A percentile compares a stretch with the other conserved stretches of the same genome.
Conservation (phyloP, 2,329 filamentous ascomycete species). For the Fusarium denticulatum region DNA sequence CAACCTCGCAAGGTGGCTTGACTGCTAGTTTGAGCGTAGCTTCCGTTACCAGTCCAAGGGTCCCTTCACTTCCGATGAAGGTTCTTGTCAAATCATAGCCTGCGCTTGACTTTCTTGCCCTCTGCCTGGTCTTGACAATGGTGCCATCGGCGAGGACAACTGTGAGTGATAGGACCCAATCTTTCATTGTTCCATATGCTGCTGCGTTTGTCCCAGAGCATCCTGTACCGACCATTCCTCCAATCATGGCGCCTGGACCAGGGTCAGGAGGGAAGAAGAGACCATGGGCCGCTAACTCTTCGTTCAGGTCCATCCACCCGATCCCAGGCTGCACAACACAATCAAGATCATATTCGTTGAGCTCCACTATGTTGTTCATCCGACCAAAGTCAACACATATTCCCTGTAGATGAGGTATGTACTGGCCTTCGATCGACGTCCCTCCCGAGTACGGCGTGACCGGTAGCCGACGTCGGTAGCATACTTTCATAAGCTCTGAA, state of each 20-base stretch:
- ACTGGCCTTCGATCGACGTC: conserved; percentile 87
- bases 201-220: conserved; percentile 82
- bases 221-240: conserved; percentile 84
- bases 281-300: conserved; percentile 72
- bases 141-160: conserved; percentile 82
- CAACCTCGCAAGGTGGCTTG: conserved; percentile 77
- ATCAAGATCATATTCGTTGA: conserved; percentile 90
- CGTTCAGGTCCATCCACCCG: conserved; percentile 89
- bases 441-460: conserved; percentile 90
- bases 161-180: conserved; percentile 85
- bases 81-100: conserved; percentile 84
- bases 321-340: conserved; percentile 90
- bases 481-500: conserved; percentile 78
- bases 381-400: conserved; percentile 87
- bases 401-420: conserved; percentile 85
- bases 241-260: conserved; percentile 76
- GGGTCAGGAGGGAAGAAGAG: conserved; percentile 94
- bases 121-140: conserved; percentile 78
- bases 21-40: conserved; percentile 72
- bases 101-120: conserved; percentile 81
- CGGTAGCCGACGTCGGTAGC: conserved; percentile 74
- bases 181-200: conserved; percentile 85
- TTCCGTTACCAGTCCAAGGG: conserved; percentile 82
- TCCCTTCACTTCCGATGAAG: conserved; percentile 87
- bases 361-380: conserved; percentile 83